A percentile compares a stretch with the other conserved stretches of the same genome.
These are phyloP conservation scores for Talaromyces sp. DNA, from an alignment of 2,329 filamentous ascomycete species.

Conservation along the genomic window DNA sequence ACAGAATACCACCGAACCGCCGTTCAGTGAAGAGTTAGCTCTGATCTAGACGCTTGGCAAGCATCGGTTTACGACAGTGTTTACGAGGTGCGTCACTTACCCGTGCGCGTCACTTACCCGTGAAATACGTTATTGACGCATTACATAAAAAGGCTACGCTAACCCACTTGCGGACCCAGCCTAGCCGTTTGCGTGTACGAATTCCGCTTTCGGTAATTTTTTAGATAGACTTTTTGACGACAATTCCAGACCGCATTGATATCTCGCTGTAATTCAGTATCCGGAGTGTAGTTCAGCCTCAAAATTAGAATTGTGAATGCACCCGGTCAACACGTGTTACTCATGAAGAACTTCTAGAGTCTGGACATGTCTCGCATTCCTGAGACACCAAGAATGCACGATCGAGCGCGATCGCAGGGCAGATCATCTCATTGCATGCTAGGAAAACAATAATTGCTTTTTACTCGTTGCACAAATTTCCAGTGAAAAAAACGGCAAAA, in stretches of 20 bases:
- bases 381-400: background rate
- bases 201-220: conserved; percentile 15
- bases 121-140: too few species aligned
- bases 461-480: background rate
- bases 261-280: background rate
- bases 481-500: background rate
- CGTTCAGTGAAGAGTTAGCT: too few species aligned
- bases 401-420: background rate
- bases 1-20: too few species aligned
- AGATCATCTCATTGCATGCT: too few species aligned
- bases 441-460: background rate
- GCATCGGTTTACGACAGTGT: too few species aligned
- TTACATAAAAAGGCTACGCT: background rate
- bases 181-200: conserved; percentile 12
- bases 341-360: background rate
- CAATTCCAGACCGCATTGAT: background rate
- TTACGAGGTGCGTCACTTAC: too few species aligned
- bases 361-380: background rate
- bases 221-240: background rate
- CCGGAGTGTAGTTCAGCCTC: background rate
- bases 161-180: background rate
- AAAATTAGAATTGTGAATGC: background rate
- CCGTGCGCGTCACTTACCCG: too few species aligned
- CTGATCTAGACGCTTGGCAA: too few species aligned
- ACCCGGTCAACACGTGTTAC: background rate